Evolutionary conservation across 441 rosid species (phyloP).

Genomic region (Pelargonium australe): DNA sequence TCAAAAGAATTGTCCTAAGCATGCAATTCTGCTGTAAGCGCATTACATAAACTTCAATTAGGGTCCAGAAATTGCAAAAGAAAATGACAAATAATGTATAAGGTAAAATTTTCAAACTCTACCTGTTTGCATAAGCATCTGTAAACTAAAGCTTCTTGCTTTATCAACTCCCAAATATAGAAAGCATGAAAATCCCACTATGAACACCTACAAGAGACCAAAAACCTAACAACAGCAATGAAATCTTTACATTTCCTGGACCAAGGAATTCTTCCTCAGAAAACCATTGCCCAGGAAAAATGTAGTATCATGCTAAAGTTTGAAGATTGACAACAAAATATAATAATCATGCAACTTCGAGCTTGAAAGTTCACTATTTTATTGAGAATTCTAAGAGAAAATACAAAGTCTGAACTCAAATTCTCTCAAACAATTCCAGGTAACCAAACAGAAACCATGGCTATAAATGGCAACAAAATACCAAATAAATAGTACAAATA

Average conservation of each 20-base stretch:
- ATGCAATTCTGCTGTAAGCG: background rate
- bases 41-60: background rate
- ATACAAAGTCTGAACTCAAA: background rate
- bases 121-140: background rate
- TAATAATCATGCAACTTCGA: background rate
- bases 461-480: background rate
- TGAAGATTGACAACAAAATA: background rate
- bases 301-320: slow-evolving; percentile 5
- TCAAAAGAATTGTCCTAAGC: background rate
- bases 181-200: slow-evolving; percentile 1
- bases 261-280: background rate
- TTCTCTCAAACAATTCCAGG: background rate
- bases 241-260: background rate
- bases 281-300: background rate
- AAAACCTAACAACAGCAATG: background rate
- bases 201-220: background rate
- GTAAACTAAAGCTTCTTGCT: no score
- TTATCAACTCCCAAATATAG: background rate
- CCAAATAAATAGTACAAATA: background rate
- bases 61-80: background rate
- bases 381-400: no score
- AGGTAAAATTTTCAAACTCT: background rate
- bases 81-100: background rate
- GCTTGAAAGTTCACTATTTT: background rate
- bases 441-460: background rate